Conservation (phyloP, 2,329 filamentous ascomycete genomes). For the Cladobotryum protrusum region DNA sequence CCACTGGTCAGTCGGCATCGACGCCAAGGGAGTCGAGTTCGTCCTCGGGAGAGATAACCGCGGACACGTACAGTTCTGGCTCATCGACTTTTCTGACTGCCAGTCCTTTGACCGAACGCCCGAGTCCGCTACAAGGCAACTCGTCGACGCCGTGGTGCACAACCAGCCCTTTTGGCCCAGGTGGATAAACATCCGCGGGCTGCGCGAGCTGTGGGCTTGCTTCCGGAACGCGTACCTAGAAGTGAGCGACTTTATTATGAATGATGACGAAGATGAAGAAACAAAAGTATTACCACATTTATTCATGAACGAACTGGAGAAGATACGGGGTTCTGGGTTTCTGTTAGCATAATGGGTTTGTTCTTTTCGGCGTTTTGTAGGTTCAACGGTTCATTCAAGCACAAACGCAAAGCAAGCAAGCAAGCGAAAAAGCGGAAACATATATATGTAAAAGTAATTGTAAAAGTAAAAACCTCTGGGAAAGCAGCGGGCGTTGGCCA, state of each 20-base stretch:
- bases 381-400: not conserved
- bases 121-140: slow-evolving; percentile 9
- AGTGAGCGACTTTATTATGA: slow-evolving; percentile 10
- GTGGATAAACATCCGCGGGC: slow-evolving; percentile 9
- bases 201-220: slow-evolving; percentile 9
- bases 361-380: not conserved
- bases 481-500: too few relatives aligned
- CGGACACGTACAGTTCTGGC: slow-evolving; percentile 14
- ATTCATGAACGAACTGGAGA: slow-evolving; percentile 14
- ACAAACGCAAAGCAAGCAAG: too few relatives aligned
- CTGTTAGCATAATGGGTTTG: not conserved
- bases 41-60: slow-evolving; percentile 12
- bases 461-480: too few relatives aligned
- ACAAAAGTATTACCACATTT: slow-evolving; percentile 1
- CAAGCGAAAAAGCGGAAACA: too few relatives aligned
- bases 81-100: slow-evolving; percentile 20
- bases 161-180: slow-evolving; percentile 13
- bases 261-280: slow-evolving; percentile 1
- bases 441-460: too few relatives aligned
- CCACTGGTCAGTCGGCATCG: slow-evolving; percentile 19
- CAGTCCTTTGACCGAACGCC: slow-evolving; percentile 2
- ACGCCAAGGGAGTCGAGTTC: slow-evolving; percentile 20
- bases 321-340: slow-evolving; percentile 8
- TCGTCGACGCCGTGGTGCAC: slow-evolving; percentile 12
- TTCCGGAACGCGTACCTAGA: slow-evolving; percentile 13